Percentiles rank a stretch among this genome's conserved stretches.
phyloP scores from a whole-genome alignment of 1,284 basidiomycete genomes.

The Ceraceosorus bombacis region DNA sequence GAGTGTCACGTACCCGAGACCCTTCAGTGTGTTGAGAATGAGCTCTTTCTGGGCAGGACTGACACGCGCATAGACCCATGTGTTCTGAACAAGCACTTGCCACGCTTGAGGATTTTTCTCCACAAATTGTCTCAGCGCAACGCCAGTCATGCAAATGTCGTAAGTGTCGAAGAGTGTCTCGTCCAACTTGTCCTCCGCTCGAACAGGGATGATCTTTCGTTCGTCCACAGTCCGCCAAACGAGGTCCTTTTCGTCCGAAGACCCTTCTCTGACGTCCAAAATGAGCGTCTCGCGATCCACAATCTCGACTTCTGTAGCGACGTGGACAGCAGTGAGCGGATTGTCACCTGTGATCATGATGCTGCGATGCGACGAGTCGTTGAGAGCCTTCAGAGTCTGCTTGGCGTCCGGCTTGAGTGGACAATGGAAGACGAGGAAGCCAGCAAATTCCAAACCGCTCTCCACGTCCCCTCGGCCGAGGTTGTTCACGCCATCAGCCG shows the following conservation, averaged over 20 bases:
- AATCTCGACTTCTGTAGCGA: constrained; percentile 46
- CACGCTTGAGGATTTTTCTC: constrained; percentile 29
- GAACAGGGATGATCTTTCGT: constrained; percentile 30
- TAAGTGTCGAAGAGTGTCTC: constrained; percentile 41
- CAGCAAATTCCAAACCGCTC: constrained; percentile 36
- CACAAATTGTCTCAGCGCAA: constrained; percentile 37
- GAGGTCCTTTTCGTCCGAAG: constrained; percentile 31
- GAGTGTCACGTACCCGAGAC: constrained; percentile 44
- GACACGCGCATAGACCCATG: constrained; percentile 46
- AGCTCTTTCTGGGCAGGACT: constrained; percentile 47
- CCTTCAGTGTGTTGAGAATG: constrained; percentile 42
- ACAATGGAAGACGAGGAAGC: constrained; percentile 48
- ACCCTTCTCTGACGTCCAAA: constrained; percentile 37
- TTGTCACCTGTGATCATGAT: constrained; percentile 50
- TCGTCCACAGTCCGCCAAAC: constrained; percentile 43
- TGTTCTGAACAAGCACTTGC: constrained; percentile 43
- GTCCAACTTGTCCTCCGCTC: constrained; percentile 33
- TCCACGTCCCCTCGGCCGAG: constrained; percentile 42
- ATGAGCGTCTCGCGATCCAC: constrained; percentile 45
- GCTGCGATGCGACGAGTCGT: constrained; percentile 46
- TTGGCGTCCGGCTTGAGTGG: constrained; percentile 46
- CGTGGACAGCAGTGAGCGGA: constrained; percentile 45
- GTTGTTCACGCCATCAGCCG: constrained; percentile 25
- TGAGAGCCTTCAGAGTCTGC: constrained; percentile 38
- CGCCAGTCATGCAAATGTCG: constrained; percentile 47